phyloP scores from a whole-genome alignment of 1,284 basidiomycete genomes.

The Gymnopus androsaceus region DNA sequence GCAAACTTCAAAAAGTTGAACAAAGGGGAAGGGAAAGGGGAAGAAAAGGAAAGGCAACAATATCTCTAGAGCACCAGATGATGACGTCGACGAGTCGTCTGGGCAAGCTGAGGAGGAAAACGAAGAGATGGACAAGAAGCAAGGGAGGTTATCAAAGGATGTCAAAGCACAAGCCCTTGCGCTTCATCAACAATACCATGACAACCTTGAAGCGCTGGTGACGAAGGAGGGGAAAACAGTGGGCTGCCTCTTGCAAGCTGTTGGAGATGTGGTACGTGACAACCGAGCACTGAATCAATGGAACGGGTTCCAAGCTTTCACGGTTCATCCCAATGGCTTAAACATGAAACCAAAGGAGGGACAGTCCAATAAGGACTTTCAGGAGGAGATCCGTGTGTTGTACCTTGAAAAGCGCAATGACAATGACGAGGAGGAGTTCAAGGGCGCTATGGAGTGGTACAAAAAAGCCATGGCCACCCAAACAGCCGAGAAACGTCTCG shows the following conservation, averaged over 20 bases:
- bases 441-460: background rate
- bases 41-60: no score
- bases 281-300: no score
- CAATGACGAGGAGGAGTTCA: background rate
- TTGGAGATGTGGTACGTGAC: no score
- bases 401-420: background rate
- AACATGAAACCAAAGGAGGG: no score
- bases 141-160: background rate
- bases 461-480: background rate
- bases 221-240: background rate
- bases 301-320: no score
- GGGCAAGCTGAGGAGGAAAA: no score
- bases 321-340: no score
- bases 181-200: background rate
- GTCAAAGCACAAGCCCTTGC: background rate
- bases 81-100: no score
- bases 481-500: background rate
- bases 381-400: background rate
- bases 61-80: no score
- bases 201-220: background rate
- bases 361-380: background rate
- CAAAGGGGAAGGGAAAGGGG: no score
- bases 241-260: background rate
- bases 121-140: background rate
- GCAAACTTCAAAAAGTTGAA: no score